Conservation (phyloP, 202 grass and related monocot species). For the Digitaria exilis region DNA sequence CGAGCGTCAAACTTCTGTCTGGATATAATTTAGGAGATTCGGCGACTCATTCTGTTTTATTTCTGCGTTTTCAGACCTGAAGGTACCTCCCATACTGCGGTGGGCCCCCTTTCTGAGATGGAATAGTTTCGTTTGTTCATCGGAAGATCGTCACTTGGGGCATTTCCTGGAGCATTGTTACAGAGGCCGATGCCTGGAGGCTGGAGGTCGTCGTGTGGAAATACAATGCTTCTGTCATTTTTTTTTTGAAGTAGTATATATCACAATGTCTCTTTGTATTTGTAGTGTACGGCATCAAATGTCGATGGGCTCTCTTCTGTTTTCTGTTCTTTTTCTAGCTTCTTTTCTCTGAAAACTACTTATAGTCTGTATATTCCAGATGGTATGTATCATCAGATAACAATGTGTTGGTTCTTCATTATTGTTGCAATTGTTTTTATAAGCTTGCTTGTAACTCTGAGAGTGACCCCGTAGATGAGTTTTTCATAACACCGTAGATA, state of each 20-base stretch:
- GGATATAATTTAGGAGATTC: not conserved
- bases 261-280: not conserved
- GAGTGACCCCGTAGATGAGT: too few relatives aligned
- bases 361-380: not conserved
- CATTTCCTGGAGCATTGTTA: not conserved
- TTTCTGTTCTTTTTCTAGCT: not conserved
- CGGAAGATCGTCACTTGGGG: not conserved
- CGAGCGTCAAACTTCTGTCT: not conserved
- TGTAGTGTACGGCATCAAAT: not conserved
- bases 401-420: not conserved
- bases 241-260: not conserved
- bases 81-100: not conserved
- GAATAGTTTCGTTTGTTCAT: not conserved
- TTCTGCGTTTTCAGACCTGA: conserved; percentile 17
- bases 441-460: not conserved
- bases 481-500: too few relatives aligned
- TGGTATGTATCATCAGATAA: not conserved
- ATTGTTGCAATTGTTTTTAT: not conserved
- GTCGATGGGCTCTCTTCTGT: not conserved
- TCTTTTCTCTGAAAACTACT: not conserved
- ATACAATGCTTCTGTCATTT: not conserved
- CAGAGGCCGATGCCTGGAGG: not conserved
- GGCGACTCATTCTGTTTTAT: not conserved
- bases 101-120: not conserved
- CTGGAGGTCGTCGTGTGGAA: not conserved